Evolutionary conservation across 225 moss, liverwort and hornwort genomes (phyloP), one percentile per base, ranked within the genome.

Genomic region (Asterella californica): DNA sequence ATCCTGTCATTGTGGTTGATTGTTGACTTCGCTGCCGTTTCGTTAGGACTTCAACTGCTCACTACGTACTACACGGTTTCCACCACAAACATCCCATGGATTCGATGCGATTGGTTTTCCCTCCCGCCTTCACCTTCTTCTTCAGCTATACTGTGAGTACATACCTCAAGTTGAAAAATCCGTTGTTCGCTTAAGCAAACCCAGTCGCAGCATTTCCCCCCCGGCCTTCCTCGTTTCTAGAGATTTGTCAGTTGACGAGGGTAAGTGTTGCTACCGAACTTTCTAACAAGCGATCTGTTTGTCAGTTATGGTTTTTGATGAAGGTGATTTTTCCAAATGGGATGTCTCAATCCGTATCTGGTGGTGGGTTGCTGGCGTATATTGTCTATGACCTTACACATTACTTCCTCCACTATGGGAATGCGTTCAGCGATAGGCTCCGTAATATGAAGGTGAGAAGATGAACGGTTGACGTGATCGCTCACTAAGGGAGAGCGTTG

Each of bases 71-170:
- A 9, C 97, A 97, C 50, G 97, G 97, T 38, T 97, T 94, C 76
- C 97, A 97, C 57, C 97, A 94, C 83, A 94, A 97, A 85, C 90
- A 92, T 66, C 97, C 97, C 9, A 94, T 94, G 94, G 94, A 94
- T 10, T 84, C 84, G 0, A 83, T 92, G 71, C 90, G 96, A 1
- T 86, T 97, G 2, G 96, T 97, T 24, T 92, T 97, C 53, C 96
- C 96, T 12, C 96, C 96, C 0, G 89, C 86, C 14, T 78, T 89
- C 46, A 84, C 86, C 14, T n/a, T 60, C n/a, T 79, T 86, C 47
- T 84, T 88, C 29, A 81, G 83, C n/a, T 52, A 81, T 12, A 34
- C 55, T 1, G 84, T 88, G 68, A 79, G 85, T 83, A 29, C 10
- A 3, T 46, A 1, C 9, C 15, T 70, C 5, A 65, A 15, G 15